Evolutionary conservation across 179 eudicot species (phyloP), one percentile per base, ranked within the genome.

Genomic region (Heliamphora pulchella): DNA sequence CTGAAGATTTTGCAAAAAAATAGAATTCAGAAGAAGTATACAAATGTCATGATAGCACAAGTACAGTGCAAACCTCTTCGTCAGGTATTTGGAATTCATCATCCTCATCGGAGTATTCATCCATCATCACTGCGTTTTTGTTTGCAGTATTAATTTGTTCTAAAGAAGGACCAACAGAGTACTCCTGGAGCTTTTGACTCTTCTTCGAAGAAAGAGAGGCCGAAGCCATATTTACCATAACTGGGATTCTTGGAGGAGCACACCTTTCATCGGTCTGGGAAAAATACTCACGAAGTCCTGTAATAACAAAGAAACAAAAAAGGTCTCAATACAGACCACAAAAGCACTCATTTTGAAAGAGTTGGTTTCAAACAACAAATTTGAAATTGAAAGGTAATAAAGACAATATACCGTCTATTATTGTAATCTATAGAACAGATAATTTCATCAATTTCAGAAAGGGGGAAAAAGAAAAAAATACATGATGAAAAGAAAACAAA

Each of bases 181-280:
- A 79, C 71, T 83, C 86, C 74, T 77, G 91, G 82, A 80, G 82
- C 79, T 86, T 96, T 48, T 82, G 91, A 82, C 85, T 84, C 89
- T 86, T 94, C 83, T 86, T 92, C 69, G 92, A 75, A 83, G 94
- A 83, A 82, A 84, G 79, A 71, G 98, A 85, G 46, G 89, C 90
- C 62, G 98, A 91, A 82, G 90, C 89, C 99, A 96, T 94, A 78
- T 96, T 96, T 79, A 92, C 95, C 98, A 96, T 94, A 67, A 92
- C 97, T 62, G 98, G 98, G 74, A 96, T 94, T 82, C 99, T 91
- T 53, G 97, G 97, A 70, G 97, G 89, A 79, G 90, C 90, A 74
- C 77, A 80, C 79, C 94, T 87, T 79, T 90, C 94, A 90, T 96
- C 99, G 83, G 91, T 89, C 88, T 94, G 99, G 81, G 93, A 86